Conservation (phyloP, 2,329 filamentous ascomycete genomes). For the Exophiala spinifera region DNA sequence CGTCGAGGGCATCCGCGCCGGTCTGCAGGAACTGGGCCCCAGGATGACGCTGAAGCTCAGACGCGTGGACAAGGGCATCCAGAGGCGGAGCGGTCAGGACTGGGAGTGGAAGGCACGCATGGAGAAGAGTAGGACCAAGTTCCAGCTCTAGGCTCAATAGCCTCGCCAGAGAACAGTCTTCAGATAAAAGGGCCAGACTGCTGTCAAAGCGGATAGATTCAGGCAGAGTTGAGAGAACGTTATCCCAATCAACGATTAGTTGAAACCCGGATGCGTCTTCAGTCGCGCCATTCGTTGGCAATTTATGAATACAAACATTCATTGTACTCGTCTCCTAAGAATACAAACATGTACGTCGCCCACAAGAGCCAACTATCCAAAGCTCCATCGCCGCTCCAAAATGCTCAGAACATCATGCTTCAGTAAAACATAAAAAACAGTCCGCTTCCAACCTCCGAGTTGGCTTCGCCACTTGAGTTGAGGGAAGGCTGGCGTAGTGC, state of each 20-base stretch:
- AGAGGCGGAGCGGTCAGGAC: conserved; percentile 70
- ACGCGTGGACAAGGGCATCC: conserved; percentile 86
- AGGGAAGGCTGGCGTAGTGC: too few relatives aligned
- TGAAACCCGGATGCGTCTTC: too few relatives aligned
- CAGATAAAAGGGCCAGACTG: too few relatives aligned
- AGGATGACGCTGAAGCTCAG: conserved; percentile 82
- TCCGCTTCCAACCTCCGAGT: too few relatives aligned
- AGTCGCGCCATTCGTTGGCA: background rate
- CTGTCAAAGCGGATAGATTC: too few relatives aligned
- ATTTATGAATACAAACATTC: background rate
- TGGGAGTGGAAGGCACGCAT: conserved; percentile 97
- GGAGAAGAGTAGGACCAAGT: conserved; percentile 91
- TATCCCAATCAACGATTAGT: too few relatives aligned
- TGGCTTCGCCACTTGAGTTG: too few relatives aligned
- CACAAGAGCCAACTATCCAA: background rate
- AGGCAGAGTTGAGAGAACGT: too few relatives aligned
- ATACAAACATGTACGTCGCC: background rate
- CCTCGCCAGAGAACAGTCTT: too few relatives aligned
- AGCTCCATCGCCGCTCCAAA: background rate
- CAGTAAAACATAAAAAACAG: background rate
- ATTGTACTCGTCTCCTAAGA: background rate
- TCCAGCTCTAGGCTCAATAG: conserved; percentile 88
- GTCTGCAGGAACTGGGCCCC: conserved; percentile 86
- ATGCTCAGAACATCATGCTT: background rate
- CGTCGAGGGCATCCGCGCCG: conserved; percentile 79